Evolutionary conservation across 2,329 filamentous ascomycete genomes (phyloP).

Genomic region (Chaetomiaceae sp.): DNA sequence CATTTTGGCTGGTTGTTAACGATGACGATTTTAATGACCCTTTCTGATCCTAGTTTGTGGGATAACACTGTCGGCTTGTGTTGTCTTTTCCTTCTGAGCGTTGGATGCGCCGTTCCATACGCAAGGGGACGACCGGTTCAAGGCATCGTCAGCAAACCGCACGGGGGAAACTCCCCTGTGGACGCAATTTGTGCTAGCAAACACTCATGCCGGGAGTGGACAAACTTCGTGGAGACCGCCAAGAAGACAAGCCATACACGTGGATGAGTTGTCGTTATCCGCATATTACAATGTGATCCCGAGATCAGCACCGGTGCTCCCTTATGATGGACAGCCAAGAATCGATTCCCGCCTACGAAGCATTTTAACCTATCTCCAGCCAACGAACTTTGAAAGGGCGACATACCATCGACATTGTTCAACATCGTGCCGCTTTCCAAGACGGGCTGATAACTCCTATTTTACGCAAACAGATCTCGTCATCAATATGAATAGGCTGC

Average conservation of each 20-base stretch:
- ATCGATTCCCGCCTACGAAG: not conserved
- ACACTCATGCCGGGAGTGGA: no score
- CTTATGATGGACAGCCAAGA: not conserved
- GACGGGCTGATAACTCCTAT: not conserved
- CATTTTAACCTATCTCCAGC: not conserved
- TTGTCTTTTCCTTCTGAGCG: no score
- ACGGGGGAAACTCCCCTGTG: no score
- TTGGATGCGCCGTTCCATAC: no score
- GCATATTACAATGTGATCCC: not conserved
- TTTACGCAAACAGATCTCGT: not conserved
- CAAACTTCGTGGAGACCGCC: no score
- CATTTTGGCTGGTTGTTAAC: conserved; percentile 16
- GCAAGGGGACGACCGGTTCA: no score
- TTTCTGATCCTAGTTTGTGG: not conserved
- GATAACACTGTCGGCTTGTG: no score
- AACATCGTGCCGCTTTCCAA: not conserved
- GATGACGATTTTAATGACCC: conserved; percentile 18
- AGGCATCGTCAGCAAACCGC: not conserved
- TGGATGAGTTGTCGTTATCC: not conserved
- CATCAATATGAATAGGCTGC: conserved; percentile 3
- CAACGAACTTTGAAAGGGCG: no score
- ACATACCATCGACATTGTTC: not conserved
- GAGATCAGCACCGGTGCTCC: not conserved
- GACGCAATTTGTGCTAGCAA: no score
- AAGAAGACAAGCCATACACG: not conserved